Conservation (phyloP, 768 basidiomycete genomes). For the Pholiota microspora region DNA sequence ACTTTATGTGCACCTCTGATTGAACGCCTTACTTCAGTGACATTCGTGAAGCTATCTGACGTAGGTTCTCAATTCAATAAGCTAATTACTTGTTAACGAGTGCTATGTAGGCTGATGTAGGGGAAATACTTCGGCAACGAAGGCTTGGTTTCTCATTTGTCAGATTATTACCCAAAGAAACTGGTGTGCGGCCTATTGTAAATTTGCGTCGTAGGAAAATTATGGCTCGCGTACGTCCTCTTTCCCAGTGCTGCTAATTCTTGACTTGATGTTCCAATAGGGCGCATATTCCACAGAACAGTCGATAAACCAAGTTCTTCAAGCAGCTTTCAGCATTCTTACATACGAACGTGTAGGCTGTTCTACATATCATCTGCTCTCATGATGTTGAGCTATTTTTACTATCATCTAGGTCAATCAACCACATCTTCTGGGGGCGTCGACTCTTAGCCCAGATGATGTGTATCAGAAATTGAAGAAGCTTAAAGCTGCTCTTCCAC, state of each 20-base stretch:
- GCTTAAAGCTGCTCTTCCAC: slow-evolving; percentile 56
- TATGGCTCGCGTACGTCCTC: slow-evolving; percentile 16
- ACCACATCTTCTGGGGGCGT: slow-evolving; percentile 68
- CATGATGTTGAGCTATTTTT: background rate
- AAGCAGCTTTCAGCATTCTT: slow-evolving; percentile 82
- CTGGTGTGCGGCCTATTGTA: slow-evolving; percentile 91
- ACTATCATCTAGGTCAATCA: slow-evolving; percentile 49
- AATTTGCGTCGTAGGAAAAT: slow-evolving; percentile 66
- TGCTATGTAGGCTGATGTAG: slow-evolving; percentile 52
- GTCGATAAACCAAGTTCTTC: slow-evolving; percentile 88
- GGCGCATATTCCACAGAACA: slow-evolving; percentile 32
- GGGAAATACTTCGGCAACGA: slow-evolving; percentile 66
- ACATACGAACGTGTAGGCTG: slow-evolving; percentile 77
- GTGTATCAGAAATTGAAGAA: slow-evolving; percentile 72
- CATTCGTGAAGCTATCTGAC: slow-evolving; percentile 68
- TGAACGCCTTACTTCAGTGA: slow-evolving; percentile 63
- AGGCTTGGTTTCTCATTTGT: slow-evolving; percentile 83
- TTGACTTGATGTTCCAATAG: slow-evolving; percentile 18
- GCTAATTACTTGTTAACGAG: background rate
- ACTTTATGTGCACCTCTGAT: slow-evolving; percentile 78
- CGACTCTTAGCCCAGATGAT: slow-evolving; percentile 81
- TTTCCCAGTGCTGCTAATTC: background rate
- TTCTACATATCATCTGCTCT: background rate
- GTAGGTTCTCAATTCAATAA: slow-evolving; percentile 35
- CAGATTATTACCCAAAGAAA: slow-evolving; percentile 90